Percentiles rank a stretch among this genome's conserved stretches.
Conservation (phyloP, 768 basidiomycete species). For the Mycena epipterygia region DNA sequence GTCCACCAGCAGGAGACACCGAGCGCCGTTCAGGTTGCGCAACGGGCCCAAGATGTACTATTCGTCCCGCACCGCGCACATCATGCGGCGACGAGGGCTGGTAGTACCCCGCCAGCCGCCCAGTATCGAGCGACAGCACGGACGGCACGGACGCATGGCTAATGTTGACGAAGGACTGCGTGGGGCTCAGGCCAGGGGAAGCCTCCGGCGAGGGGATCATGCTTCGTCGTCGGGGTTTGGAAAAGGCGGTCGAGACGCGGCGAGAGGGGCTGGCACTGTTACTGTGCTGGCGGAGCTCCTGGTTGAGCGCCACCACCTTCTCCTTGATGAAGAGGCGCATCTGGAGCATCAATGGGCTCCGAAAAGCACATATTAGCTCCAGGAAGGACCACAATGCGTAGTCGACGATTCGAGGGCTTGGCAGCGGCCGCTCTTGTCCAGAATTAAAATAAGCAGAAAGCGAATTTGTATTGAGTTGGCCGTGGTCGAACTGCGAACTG, state of each 20-base stretch:
- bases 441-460: constrained; percentile 45
- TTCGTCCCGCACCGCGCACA: constrained; percentile 57
- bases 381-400: constrained; percentile 81
- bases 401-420: constrained; percentile 72
- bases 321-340: constrained; percentile 77
- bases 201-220: constrained; percentile 63
- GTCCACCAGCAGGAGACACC: constrained; percentile 36
- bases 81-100: constrained; percentile 53
- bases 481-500: constrained; percentile 56
- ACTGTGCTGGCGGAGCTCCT: constrained; percentile 58
- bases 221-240: constrained; percentile 65
- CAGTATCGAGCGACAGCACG: constrained; percentile 39
- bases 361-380: constrained; percentile 73
- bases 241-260: constrained; percentile 66
- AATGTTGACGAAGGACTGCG: constrained; percentile 44
- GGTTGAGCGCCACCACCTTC: constrained; percentile 68
- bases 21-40: constrained; percentile 29
- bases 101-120: constrained; percentile 59
- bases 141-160: constrained; percentile 27
- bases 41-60: constrained; percentile 56
- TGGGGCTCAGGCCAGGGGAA: constrained; percentile 56
- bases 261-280: constrained; percentile 46
- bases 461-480: constrained; percentile 42
- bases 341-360: constrained; percentile 74
- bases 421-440: constrained; percentile 37